phyloP scores from a whole-genome alignment of 2,329 filamentous ascomycete genomes.

The Emergomyces africanus region DNA sequence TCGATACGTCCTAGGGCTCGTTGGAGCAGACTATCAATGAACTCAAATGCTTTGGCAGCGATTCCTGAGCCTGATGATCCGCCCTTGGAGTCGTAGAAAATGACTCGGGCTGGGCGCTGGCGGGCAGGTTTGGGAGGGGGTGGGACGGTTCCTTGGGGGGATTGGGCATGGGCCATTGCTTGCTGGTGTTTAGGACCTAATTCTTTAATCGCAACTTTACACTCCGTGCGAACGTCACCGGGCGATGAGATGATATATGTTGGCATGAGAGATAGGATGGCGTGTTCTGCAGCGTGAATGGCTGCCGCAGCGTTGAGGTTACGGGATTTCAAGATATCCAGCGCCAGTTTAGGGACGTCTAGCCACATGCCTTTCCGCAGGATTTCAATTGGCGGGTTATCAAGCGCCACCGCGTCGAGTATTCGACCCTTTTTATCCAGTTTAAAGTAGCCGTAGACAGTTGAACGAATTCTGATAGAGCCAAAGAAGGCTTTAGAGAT shows the following conservation, averaged over 20 bases:
- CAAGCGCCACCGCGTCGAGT: slow-evolving; percentile 81
- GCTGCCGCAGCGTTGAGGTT: slow-evolving; percentile 72
- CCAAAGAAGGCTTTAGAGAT: slow-evolving; percentile 77
- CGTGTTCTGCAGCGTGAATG: slow-evolving; percentile 92
- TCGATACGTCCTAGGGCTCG: slow-evolving; percentile 68
- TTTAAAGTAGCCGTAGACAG: slow-evolving; percentile 96
- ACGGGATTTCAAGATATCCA: slow-evolving; percentile 62
- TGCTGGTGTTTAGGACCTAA: slow-evolving; percentile 45
- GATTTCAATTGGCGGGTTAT: slow-evolving; percentile 81
- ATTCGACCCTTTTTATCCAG: slow-evolving; percentile 76
- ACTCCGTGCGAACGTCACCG: slow-evolving; percentile 87
- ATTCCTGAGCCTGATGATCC: slow-evolving; percentile 74
- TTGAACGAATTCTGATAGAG: slow-evolving; percentile 69
- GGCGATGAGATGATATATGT: slow-evolving; percentile 84
- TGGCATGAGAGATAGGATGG: slow-evolving; percentile 72
- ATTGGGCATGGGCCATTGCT: slow-evolving; percentile 2
- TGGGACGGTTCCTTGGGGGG: slow-evolving; percentile 11
- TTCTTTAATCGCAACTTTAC: slow-evolving; percentile 80
- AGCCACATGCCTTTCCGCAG: slow-evolving; percentile 90
- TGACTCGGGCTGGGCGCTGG: slow-evolving; percentile 76
- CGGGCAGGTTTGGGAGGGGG: slow-evolving; percentile 35
- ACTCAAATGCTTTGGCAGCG: slow-evolving; percentile 86
- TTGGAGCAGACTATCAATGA: slow-evolving; percentile 62
- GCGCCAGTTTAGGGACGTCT: slow-evolving; percentile 66
- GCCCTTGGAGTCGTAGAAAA: slow-evolving; percentile 92